Base-by-base conservation (phyloP, 768 basidiomycete species). In the Exidia glandulosa region DNA sequence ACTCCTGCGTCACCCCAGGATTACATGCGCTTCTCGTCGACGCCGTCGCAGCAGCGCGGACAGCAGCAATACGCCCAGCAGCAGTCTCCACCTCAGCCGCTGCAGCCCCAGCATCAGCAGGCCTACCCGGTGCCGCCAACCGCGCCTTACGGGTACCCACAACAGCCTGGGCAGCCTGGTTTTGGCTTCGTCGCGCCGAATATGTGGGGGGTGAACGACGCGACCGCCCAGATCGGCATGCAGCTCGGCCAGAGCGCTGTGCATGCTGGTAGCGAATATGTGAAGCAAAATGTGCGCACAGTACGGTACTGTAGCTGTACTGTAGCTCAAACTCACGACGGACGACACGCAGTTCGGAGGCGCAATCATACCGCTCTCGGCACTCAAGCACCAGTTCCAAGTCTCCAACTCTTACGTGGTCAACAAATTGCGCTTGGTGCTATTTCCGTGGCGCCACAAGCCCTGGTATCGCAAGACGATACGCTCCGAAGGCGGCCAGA, bases 361-460 rank as follows among this genome's bases (percentile, higher is more conserved):
- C 14, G 50, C 50, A 19, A 78, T 88, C 61, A 80, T 95, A 60
- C 93, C 91, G 2, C 73, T 87, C 32, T 77, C 83, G 12, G 77
- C 85, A 48, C 77, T 96, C 57, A 94, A 95, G 69, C 86, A 92
- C 68, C 86, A 90, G 66, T 98, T 98, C 75, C 92, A 96, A 71
- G 96, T 99, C 10, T 92, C 90, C 14, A 97, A 97, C 69, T 87
- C 85, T 0, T 99, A 99, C 70, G 96, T 98, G 59, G 85, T 97
- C 47, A 80, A 80, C 66, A 99, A 98, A 70, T 75, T 99, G 6
- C 81, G 81, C 14, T 76, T 98, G 10, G 77, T 99, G 14, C 75
- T 98, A n/a, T 97, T 96, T 65, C 96, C 96, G 0, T 98, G 96
- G 96, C 72, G 85, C 47, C 94, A 98, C 69, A 83, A 81, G 60